Percentiles rank a stretch among this genome's conserved stretches.
Conservation (phyloP, 768 basidiomycete species). For the Epithele typhae region DNA sequence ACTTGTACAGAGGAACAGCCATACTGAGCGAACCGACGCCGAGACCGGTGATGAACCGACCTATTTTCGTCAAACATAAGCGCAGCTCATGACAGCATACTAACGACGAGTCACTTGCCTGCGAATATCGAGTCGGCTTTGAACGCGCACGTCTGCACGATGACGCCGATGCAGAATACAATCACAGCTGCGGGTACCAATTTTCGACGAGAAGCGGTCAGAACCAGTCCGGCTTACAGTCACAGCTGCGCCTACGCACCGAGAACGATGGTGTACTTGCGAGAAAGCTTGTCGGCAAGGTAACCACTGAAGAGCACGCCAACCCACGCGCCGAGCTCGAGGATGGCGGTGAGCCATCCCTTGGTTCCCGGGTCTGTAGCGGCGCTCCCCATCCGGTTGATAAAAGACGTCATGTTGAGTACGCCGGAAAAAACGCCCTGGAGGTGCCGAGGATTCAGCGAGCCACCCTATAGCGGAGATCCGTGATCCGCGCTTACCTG, state of each 20-base stretch:
- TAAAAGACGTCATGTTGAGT: conserved; percentile 54
- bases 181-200: conserved; percentile 18
- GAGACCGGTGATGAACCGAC: conserved; percentile 75
- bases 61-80: conserved; percentile 13
- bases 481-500: conserved; percentile 36
- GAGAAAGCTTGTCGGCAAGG: conserved; percentile 66
- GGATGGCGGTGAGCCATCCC: conserved; percentile 72
- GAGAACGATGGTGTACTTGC: conserved; percentile 67
- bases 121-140: conserved; percentile 62
- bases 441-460: conserved; percentile 1
- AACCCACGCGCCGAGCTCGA: conserved; percentile 74
- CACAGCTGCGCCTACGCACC: conserved; percentile 30
- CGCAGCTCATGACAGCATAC: no score
- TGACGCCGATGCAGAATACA: conserved; percentile 51
- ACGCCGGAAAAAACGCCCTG: conserved; percentile 78
- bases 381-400: conserved; percentile 50
- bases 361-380: conserved; percentile 48
- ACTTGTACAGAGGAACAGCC: conserved; percentile 80
- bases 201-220: not conserved
- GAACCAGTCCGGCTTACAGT: not conserved
- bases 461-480: not conserved
- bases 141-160: conserved; percentile 63
- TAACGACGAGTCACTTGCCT: conserved; percentile 31
- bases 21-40: conserved; percentile 80
- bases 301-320: conserved; percentile 72